Base-by-base conservation (phyloP, 495 filamentous ascomycete species). In the Xeromyces bisporus region DNA sequence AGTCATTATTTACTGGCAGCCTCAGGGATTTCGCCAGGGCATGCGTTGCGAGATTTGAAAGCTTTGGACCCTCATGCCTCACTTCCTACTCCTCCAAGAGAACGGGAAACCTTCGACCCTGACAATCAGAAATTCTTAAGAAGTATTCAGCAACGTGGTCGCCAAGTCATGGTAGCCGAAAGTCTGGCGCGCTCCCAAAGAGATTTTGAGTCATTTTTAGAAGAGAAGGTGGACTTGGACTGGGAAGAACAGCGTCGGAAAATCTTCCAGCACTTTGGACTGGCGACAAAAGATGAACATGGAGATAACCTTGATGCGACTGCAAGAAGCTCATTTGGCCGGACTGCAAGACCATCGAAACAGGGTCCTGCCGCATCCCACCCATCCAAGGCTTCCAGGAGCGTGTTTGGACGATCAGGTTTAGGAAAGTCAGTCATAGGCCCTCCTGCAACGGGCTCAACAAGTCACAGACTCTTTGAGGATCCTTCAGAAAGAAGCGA, bases 231-330 rank as follows among this genome's bases (percentile, higher is more conserved):
- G 5, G 81, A 82, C 6, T 75, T 89, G 62, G 81, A 94, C 50
- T 96, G 87, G 87, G 84, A 96, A 33, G 73, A 76, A 4, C 89
- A 96, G 55, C 75, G 86, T 23, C 79, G 76, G 47, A 73, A 74
- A 32, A 93, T 96, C 31, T 93, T 93, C 48, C 73, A 93, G 43
- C 89, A 99, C 47, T 96, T 99, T 49, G 89, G 89, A 6, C 76
- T 99, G 24, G 77, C 68, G 35, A 64, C 74, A 6, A 71, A 64
- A 38, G 68, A 75, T 26, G 61, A 64, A 6, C 29, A 47, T 16
- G 40, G 55, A 31, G 46, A 48, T 32, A 53, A 53, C 11, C 24
- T 62, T 18, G 58, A 55, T 26, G 32, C 45, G 8, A 47, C 47
- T 15, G 51, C 40, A 11, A 60, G 43, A 18, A 67, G 67, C 14